Evolutionary conservation across 257 asterid genomes (phyloP).

Genomic region (Thymus mandschuricus): DNA sequence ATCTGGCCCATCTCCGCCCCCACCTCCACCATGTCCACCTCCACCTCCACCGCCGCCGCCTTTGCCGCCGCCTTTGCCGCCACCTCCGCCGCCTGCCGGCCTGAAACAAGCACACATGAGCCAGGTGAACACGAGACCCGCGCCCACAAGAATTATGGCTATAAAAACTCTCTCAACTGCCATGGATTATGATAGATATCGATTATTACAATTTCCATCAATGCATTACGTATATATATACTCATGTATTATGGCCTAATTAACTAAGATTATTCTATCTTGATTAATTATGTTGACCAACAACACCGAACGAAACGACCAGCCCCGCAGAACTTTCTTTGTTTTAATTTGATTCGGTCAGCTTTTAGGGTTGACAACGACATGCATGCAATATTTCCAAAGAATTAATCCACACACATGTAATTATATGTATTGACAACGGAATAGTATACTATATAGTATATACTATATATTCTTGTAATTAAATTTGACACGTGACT

Average conservation of each 20-base stretch:
- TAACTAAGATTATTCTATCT: background rate
- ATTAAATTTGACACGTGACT: background rate
- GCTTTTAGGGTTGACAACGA: background rate
- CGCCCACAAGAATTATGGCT: background rate
- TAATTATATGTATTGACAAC: background rate
- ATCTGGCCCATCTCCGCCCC: background rate
- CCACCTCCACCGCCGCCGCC: too few species aligned
- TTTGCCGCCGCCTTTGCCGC: background rate
- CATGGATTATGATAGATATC: background rate
- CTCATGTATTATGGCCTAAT: background rate
- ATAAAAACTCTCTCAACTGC: background rate
- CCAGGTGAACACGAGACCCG: background rate
- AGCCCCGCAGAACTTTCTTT: too few species aligned
- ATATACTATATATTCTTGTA: too few species aligned
- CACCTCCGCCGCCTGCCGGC: background rate
- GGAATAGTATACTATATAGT: too few species aligned
- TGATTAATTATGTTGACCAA: conserved; percentile 14
- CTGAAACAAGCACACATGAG: background rate
- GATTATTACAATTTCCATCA: background rate
- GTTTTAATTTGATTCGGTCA: background rate
- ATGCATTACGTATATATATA: background rate
- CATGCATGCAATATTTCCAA: too few species aligned
- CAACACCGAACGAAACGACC: background rate
- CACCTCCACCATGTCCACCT: too few species aligned
- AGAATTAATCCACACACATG: background rate